Base-by-base conservation (phyloP, 371 early-diverging fungal species). In the Mucor racemosus region DNA sequence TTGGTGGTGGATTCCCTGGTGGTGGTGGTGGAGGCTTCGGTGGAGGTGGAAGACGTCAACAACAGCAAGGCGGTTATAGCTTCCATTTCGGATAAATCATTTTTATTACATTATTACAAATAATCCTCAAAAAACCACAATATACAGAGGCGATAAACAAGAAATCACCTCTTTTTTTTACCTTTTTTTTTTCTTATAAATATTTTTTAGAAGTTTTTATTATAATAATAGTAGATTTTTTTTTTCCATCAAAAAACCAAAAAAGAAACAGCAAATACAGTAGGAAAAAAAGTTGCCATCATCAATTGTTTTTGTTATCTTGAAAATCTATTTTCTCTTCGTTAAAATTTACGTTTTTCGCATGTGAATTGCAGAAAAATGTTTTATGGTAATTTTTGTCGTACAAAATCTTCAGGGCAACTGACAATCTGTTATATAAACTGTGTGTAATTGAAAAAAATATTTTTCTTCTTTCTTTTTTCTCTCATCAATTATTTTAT, bases 51-150 rank as follows among this genome's bases (percentile, higher is more conserved):
- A 75, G 77, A 66, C 54, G 74, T 58, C 74, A 71, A 60, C 75
- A 72, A 58, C 75, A 72, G 15, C 71, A 65, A 33, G 78, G 79
- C 31, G 77, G 84, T 4, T 80, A 73, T 48, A 70, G 73, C 46
- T 86, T 84, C 81, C 84, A 80, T 54, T 84, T 84, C 71, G 86
- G 84, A 55, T 85, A 83, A 72, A 26, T 50, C 50, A 50, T 26
- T 38, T 9, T 38, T 11, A 1, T 38, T 38, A 50, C 26, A 50
- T 19, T 21, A 40, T 41, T 31, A 59, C 60, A 40, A 41, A 59
- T 42, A 15, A 42, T 14, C 60, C 21, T 57, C 50, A 50, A 19
- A 21, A 42, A 14, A 42, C 17, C 19, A 58, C 19, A 11, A 42
- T 11, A 59, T 41, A 59, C 13, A 59, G 11, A 58, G 31, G 10